phyloP scores from a whole-genome alignment of 2,329 filamentous ascomycete genomes.

The Dothidotthia symphoricarpi region DNA sequence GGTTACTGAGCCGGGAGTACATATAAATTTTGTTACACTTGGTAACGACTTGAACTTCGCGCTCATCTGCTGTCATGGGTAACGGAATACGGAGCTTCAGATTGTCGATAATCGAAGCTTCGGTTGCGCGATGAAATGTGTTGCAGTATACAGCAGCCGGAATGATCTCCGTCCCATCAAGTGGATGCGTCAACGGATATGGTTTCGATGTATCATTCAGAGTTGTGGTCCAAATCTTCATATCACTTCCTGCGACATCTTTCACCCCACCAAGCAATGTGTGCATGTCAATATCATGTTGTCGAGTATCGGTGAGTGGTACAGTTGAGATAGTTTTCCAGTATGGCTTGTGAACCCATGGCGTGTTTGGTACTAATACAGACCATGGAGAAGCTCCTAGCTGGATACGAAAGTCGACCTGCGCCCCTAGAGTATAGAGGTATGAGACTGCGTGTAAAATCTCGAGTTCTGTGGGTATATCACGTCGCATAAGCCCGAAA shows the following conservation, averaged over 20 bases:
- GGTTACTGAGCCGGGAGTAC: slow-evolving; percentile 31
- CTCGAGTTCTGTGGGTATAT: slow-evolving; percentile 23
- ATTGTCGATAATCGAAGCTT: slow-evolving; percentile 28
- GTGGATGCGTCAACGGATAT: slow-evolving; percentile 44
- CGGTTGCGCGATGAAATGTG: slow-evolving; percentile 41
- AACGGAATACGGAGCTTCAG: slow-evolving; percentile 41
- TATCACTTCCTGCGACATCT: slow-evolving; percentile 12
- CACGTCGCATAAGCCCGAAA: slow-evolving; percentile 35
- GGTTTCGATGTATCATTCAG: slow-evolving; percentile 43
- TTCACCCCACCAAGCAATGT: slow-evolving; percentile 13
- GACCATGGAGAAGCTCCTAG: slow-evolving; percentile 10
- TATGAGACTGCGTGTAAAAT: slow-evolving; percentile 30
- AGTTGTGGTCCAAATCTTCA: slow-evolving; percentile 27
- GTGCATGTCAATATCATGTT: slow-evolving; percentile 17
- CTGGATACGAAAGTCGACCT: slow-evolving; percentile 23
- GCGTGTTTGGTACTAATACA: slow-evolving; percentile 10
- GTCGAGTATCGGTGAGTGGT: background rate
- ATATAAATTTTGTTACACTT: slow-evolving; percentile 34
- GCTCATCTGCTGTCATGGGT: slow-evolving; percentile 32
- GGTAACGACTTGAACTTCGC: slow-evolving; percentile 42
- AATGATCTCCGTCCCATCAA: slow-evolving; percentile 47
- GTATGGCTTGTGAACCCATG: slow-evolving; percentile 29
- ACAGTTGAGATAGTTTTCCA: slow-evolving; percentile 16
- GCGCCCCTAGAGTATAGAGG: slow-evolving; percentile 32
- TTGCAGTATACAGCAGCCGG: slow-evolving; percentile 47